A percentile compares a stretch with the other conserved stretches of the same genome.
These are phyloP conservation scores for Scheffersomyces stipitis DNA, from an alignment of 805 yeast species.

Conservation along the genomic window DNA sequence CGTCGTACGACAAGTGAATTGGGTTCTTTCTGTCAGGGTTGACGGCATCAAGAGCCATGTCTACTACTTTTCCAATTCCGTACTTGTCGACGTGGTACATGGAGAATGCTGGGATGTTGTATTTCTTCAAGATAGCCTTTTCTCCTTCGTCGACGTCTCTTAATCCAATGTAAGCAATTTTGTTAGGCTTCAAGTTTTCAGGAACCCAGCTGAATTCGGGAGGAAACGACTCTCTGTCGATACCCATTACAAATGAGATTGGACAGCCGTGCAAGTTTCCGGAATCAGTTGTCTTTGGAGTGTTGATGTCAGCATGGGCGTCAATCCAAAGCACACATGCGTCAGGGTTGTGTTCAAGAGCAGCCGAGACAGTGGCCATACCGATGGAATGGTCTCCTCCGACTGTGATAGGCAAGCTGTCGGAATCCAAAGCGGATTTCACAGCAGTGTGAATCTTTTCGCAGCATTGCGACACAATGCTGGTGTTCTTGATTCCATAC, in stretches of 20 bases:
- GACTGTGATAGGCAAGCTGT: conserved; percentile 71
- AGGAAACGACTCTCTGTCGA: conserved; percentile 67
- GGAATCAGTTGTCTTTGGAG: conserved; percentile 76
- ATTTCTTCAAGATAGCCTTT: conserved; percentile 65
- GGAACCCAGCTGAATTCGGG: conserved; percentile 82
- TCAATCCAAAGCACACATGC: conserved; percentile 94
- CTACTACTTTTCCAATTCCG: conserved; percentile 89
- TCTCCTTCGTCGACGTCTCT: conserved; percentile 92
- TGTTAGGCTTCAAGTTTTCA: conserved; percentile 58
- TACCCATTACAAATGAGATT: conserved; percentile 83
- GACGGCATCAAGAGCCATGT: conserved; percentile 80
- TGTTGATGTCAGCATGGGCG: conserved; percentile 97
- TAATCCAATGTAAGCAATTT: conserved; percentile 89
- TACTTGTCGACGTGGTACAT: conserved; percentile 96
- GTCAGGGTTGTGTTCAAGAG: conserved; percentile 74
- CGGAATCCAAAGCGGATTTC: conserved; percentile 43
- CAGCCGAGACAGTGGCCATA: conserved; percentile 87
- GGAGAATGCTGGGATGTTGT: conserved; percentile 79
- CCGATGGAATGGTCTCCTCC: conserved; percentile 99
- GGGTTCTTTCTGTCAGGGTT: conserved; percentile 71
- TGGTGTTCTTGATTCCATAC: conserved; percentile 69
- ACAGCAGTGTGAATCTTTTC: conserved; percentile 63
- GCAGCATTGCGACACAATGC: conserved; percentile 73
- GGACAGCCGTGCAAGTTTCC: conserved; percentile 98
- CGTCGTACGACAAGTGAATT: conserved; percentile 89